These are phyloP conservation scores for Pseudonitzschia pungens DNA, from an alignment of 108 stramenopile genomes.

Conservation along the genomic window DNA sequence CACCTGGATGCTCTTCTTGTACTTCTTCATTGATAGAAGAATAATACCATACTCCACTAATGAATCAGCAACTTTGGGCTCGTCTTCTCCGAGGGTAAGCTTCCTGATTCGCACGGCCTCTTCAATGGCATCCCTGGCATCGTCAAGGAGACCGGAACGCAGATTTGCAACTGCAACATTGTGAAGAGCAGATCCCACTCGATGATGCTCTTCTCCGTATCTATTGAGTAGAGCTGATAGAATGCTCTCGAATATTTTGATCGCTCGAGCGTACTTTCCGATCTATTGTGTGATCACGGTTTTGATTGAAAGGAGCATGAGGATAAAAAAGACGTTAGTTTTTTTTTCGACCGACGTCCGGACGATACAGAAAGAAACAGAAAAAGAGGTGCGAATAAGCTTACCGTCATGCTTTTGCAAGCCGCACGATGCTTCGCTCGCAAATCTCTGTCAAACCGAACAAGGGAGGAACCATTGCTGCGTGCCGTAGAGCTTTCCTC, in stretches of 20 bases:
- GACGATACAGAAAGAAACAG: not conserved
- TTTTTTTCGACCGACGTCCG: no score
- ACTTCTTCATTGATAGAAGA: slow-evolving; percentile 55
- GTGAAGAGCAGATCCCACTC: slow-evolving; percentile 67
- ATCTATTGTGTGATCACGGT: slow-evolving; percentile 24
- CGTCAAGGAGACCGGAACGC: slow-evolving; percentile 49
- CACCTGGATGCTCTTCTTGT: slow-evolving; percentile 45
- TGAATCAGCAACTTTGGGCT: slow-evolving; percentile 61
- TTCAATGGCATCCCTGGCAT: slow-evolving; percentile 67
- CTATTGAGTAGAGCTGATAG: slow-evolving; percentile 43
- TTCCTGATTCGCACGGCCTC: slow-evolving; percentile 64
- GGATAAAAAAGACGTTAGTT: not conserved
- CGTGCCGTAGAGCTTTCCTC: not conserved
- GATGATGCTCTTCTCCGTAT: slow-evolving; percentile 49
- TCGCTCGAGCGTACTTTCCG: slow-evolving; percentile 46
- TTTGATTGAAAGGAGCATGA: not conserved
- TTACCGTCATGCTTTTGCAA: slow-evolving; percentile 59
- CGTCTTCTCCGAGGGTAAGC: slow-evolving; percentile 36
- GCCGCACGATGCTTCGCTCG: slow-evolving; percentile 43
- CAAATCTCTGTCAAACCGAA: slow-evolving; percentile 43
- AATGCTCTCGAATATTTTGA: slow-evolving; percentile 58
- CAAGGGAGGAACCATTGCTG: not conserved
- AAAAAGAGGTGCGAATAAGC: not conserved
- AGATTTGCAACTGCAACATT: slow-evolving; percentile 67
- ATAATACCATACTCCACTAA: slow-evolving; percentile 70